A percentile compares a stretch with the other conserved stretches of the same genome.
Evolutionary conservation across 495 filamentous ascomycete species (phyloP).

Genomic region (Penicillium cinerascens): DNA sequence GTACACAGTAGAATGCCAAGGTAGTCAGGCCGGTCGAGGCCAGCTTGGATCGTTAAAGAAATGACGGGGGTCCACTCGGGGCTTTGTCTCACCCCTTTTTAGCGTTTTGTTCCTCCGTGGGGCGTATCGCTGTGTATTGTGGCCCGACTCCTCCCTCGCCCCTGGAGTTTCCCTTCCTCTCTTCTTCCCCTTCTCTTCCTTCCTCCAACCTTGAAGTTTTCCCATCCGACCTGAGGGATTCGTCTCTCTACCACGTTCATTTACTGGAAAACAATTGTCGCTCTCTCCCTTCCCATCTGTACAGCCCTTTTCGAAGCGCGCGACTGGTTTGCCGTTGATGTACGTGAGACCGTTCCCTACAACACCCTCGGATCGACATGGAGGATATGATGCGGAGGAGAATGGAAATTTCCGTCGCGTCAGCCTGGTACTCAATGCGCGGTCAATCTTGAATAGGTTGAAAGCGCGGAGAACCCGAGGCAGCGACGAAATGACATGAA

Average conservation of each 20-base stretch:
- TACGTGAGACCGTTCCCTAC: constrained; percentile 20
- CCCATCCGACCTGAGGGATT: constrained; percentile 46
- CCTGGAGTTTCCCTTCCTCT: constrained; percentile 1
- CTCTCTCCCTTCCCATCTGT: constrained; percentile 30
- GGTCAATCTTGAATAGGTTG: neutral
- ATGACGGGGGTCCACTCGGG: neutral
- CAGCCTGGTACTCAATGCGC: neutral
- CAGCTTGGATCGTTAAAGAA: neutral
- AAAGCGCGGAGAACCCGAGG: neutral
- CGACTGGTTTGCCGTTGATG: constrained; percentile 36
- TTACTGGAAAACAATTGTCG: constrained; percentile 29
- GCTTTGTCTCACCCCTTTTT: neutral
- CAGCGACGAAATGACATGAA: neutral
- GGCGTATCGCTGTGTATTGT: neutral
- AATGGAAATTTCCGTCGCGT: neutral
- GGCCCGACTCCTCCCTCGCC: constrained; percentile 10
- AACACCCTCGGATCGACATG: neutral
- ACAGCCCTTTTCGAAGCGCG: constrained; percentile 32
- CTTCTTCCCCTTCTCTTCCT: constrained; percentile 17
- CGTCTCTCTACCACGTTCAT: constrained; percentile 45
- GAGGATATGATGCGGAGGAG: neutral
- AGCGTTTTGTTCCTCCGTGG: neutral
- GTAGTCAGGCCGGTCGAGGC: constrained; percentile 3
- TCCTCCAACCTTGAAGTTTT: constrained; percentile 28
- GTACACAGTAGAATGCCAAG: constrained; percentile 3